Conservation (phyloP, 2,329 filamentous ascomycete species). For the Aspergillus aculeatinus region DNA sequence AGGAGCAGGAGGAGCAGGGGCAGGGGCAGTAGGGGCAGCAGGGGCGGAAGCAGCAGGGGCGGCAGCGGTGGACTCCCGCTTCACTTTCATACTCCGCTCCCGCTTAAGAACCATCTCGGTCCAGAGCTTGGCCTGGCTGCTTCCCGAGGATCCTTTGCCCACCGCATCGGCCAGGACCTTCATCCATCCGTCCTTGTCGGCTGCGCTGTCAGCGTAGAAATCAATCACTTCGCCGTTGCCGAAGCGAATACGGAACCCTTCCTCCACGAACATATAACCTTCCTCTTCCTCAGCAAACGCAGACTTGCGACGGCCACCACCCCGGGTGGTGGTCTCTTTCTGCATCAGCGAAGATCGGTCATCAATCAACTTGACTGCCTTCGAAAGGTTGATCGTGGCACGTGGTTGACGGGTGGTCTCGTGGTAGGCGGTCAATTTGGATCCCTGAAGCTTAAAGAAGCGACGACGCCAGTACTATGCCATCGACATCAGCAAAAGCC, state of each 20-base stretch:
- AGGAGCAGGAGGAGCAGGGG: background rate
- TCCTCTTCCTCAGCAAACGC: conserved; percentile 98
- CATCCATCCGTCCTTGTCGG: conserved; percentile 95
- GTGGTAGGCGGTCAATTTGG: conserved; percentile 92
- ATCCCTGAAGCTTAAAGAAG: conserved; percentile 90
- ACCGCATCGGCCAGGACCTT: conserved; percentile 73
- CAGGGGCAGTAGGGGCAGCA: background rate
- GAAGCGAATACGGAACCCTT: conserved; percentile 97
- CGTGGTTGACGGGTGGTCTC: conserved; percentile 93
- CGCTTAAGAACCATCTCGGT: conserved; percentile 59
- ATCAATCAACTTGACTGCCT: conserved; percentile 89
- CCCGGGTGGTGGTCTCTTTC: conserved; percentile 74
- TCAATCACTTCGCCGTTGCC: conserved; percentile 98
- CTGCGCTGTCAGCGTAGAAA: conserved; percentile 89
- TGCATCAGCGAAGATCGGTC: conserved; percentile 81
- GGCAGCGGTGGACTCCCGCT: conserved; percentile 21
- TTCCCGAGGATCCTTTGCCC: conserved; percentile 53
- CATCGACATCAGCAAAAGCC: conserved; percentile 7
- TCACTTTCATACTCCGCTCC: conserved; percentile 40
- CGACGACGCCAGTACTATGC: conserved; percentile 90
- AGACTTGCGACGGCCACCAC: conserved; percentile 80
- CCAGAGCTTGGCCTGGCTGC: conserved; percentile 56
- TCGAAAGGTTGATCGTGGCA: conserved; percentile 93
- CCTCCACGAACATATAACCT: conserved; percentile 99
- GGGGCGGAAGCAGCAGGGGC: background rate